Conservation (phyloP, 768 basidiomycete species). For the Pleurotus salmoneostramineus region DNA sequence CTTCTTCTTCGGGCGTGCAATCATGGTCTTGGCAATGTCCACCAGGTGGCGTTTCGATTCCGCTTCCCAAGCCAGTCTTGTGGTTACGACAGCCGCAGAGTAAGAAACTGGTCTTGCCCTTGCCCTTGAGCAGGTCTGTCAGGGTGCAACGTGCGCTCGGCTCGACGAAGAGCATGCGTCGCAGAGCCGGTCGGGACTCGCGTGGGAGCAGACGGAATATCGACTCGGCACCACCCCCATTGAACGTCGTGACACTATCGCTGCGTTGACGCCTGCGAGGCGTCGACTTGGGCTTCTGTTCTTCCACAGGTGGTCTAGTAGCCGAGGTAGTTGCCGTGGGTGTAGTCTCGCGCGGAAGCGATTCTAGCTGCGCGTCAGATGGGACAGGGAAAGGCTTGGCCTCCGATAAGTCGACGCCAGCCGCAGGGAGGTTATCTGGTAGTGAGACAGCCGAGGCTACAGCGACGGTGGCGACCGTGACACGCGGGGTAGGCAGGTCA, state of each 20-base stretch:
- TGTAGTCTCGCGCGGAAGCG: not conserved
- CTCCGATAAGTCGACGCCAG: not conserved
- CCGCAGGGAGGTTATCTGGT: not conserved
- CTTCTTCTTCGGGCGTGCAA: conserved; percentile 61
- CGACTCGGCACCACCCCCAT: conserved; percentile 78
- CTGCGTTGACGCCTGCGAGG: conserved; percentile 35
- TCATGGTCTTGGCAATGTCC: conserved; percentile 63
- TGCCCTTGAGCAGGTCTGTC: conserved; percentile 83
- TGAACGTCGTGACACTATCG: conserved; percentile 61
- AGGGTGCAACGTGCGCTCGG: conserved; percentile 87
- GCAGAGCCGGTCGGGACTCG: conserved; percentile 84
- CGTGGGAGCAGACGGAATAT: conserved; percentile 96
- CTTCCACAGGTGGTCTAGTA: not conserved
- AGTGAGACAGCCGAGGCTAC: conserved; percentile 1
- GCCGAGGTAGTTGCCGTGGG: not conserved
- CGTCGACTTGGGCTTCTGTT: conserved; percentile 4
- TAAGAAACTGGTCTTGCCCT: conserved; percentile 68
- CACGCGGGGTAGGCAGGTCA: conserved; percentile 20
- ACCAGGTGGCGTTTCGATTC: conserved; percentile 35
- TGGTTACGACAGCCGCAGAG: conserved; percentile 69
- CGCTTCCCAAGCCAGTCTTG: conserved; percentile 26
- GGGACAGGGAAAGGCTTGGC: not conserved
- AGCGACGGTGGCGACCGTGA: conserved; percentile 9
- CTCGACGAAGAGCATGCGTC: conserved; percentile 92
- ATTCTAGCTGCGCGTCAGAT: not conserved